A percentile compares a stretch with the other conserved stretches of the same genome.
phyloP scores from a whole-genome alignment of 306 rosid species.

The Vicia villosa region DNA sequence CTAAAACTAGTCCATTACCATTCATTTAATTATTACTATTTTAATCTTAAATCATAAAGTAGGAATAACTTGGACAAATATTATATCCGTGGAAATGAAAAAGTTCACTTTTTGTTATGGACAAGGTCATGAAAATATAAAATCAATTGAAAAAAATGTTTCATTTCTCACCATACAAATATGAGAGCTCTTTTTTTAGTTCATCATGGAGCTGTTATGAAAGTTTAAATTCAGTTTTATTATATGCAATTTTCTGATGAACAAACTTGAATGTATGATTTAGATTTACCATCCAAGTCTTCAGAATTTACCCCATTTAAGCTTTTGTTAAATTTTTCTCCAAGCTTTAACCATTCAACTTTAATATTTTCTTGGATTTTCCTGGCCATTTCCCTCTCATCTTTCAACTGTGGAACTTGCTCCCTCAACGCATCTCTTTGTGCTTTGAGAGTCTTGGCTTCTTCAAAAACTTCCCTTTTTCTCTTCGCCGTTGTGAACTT shows the following conservation, averaged over 20 bases:
- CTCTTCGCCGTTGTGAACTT: constrained; percentile 39
- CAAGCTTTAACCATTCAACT: constrained; percentile 51
- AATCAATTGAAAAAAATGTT: background rate
- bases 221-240: constrained; percentile 27
- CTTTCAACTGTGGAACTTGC: constrained; percentile 45
- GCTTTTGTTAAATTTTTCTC: constrained; percentile 40
- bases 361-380: constrained; percentile 41
- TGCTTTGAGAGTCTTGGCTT: constrained; percentile 47
- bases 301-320: constrained; percentile 33
- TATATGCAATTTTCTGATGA: constrained; percentile 32
- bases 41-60: constrained; percentile 5
- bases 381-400: constrained; percentile 50
- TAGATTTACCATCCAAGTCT: constrained; percentile 27
- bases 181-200: constrained; percentile 25
- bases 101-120: background rate
- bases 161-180: constrained; percentile 21
- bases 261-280: constrained; percentile 8
- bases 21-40: constrained; percentile 10
- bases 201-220: constrained; percentile 29
- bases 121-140: constrained; percentile 22
- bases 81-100: background rate
- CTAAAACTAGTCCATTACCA: background rate
- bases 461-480: constrained; percentile 51
- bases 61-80: background rate
- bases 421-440: constrained; percentile 53